Percentiles rank a stretch among this genome's conserved stretches.
Conservation (phyloP, 2,329 filamentous ascomycete species). For the Diaporthe vaccinii region DNA sequence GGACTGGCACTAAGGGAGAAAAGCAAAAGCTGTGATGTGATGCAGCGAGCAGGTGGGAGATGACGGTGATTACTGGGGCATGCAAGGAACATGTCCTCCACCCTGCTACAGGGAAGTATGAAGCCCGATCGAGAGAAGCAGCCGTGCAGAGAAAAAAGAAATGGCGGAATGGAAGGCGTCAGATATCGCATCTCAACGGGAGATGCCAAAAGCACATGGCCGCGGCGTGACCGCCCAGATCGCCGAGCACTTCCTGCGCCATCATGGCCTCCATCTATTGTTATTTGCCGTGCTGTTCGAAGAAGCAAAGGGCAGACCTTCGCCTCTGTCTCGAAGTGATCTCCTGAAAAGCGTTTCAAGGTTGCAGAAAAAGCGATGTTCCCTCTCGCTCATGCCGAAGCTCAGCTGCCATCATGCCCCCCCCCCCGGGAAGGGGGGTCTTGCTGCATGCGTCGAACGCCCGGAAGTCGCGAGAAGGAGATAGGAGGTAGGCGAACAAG, state of each 20-base stretch:
- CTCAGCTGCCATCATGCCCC: neutral
- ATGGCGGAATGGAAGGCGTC: neutral
- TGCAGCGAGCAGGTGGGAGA: constrained; percentile 19
- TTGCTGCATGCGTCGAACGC: constrained; percentile 6
- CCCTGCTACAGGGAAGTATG: constrained; percentile 5
- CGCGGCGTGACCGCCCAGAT: constrained; percentile 11
- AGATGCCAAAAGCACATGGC: constrained; percentile 29
- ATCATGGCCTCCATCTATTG: neutral
- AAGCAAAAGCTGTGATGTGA: constrained; percentile 31
- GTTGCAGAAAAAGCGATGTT: constrained; percentile 15
- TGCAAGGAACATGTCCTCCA: constrained; percentile 28
- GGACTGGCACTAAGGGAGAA: neutral
- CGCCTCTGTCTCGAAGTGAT: constrained; percentile 18
- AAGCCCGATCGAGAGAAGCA: constrained; percentile 24
- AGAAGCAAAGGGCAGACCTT: constrained; percentile 1
- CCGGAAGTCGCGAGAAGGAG: neutral
- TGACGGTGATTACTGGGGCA: constrained; percentile 20
- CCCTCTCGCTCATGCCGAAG: constrained; percentile 34
- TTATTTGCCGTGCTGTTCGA: neutral
- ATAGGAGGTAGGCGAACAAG: neutral
- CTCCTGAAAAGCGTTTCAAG: constrained; percentile 7
- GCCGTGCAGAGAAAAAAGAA: constrained; percentile 12
- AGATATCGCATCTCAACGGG: constrained; percentile 26
- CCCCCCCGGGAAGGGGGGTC: constrained; percentile 1
- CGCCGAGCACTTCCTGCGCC: constrained; percentile 8